phyloP scores from a whole-genome alignment of 1,139 yeast genomes.

The Torulaspora pretoriensis region DNA sequence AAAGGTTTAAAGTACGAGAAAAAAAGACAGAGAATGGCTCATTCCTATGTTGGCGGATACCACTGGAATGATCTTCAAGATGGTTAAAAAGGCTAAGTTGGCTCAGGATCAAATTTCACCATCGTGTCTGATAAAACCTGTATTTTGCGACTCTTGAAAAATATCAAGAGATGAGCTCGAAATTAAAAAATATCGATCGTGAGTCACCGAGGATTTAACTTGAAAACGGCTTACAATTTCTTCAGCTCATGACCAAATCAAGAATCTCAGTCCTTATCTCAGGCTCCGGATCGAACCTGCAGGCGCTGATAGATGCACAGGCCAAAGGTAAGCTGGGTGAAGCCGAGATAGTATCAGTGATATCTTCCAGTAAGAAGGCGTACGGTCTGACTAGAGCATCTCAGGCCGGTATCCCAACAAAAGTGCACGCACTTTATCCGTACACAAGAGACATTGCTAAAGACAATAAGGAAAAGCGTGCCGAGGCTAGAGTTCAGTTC shows the following conservation, averaged over 20 bases:
- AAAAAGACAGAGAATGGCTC: too few species aligned
- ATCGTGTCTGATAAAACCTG: too few species aligned
- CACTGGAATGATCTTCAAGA: too few species aligned
- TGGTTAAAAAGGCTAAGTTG: too few species aligned
- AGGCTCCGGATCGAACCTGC: conserved; percentile 91
- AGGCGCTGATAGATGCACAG: conserved; percentile 81
- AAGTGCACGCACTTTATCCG: conserved; percentile 63
- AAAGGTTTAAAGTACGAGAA: too few species aligned
- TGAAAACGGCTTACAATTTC: neutral
- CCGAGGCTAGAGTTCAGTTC: conserved; percentile 60
- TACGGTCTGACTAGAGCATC: conserved; percentile 79
- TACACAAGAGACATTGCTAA: conserved; percentile 75
- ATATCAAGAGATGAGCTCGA: conserved; percentile 5
- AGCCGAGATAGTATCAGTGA: conserved; percentile 48
- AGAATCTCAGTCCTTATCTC: conserved; percentile 76
- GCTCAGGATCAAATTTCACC: too few species aligned
- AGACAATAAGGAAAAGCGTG: conserved; percentile 48
- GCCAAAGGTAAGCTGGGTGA: conserved; percentile 52
- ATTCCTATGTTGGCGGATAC: too few species aligned
- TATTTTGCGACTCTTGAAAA: neutral
- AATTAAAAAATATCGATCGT: neutral
- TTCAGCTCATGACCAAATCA: neutral
- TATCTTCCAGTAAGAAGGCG: conserved; percentile 79
- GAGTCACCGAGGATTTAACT: neutral
- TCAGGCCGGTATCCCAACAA: conserved; percentile 61